phyloP scores from a whole-genome alignment of 306 rosid genomes.

The Citrullus colocynthis region DNA sequence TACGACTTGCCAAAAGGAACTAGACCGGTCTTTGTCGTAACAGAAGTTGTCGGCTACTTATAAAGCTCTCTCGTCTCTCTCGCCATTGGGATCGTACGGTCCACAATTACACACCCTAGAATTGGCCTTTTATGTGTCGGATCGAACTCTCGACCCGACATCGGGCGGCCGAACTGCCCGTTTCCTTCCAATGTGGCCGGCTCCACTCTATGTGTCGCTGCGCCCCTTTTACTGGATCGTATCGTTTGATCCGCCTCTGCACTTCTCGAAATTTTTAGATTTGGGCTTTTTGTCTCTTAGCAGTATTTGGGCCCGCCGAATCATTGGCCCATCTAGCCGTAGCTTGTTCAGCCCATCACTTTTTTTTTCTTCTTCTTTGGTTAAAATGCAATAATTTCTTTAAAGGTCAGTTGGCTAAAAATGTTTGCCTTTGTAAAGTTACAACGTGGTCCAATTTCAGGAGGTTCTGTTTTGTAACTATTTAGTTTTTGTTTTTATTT shows the following conservation, averaged over 20 bases:
- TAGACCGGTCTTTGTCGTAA: constrained; percentile 69
- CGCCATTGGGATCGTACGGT: constrained; percentile 29
- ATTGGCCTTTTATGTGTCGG: constrained; percentile 8
- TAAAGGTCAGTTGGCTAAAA: no score
- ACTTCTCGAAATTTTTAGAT: no score
- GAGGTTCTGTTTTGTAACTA: no score
- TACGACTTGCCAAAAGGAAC: constrained; percentile 69
- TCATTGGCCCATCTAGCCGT: not conserved
- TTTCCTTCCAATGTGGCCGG: not conserved
- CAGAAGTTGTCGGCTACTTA: constrained; percentile 28
- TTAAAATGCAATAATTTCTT: no score
- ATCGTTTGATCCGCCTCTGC: no score
- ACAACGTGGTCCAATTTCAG: no score
- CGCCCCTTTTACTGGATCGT: not conserved
- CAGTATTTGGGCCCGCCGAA: not conserved
- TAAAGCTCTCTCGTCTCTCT: not conserved
- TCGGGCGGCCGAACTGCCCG: not conserved
- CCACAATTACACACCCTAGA: not conserved
- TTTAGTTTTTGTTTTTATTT: no score
- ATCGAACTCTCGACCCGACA: not conserved
- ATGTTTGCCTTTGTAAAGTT: no score
- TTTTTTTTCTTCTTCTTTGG: no score
- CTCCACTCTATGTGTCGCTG: not conserved
- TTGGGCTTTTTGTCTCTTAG: not conserved
- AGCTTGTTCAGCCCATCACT: not conserved